These are phyloP conservation scores for Uronychia setigera DNA, from an alignment of 73 alveolate species.

Conservation along the genomic window DNA sequence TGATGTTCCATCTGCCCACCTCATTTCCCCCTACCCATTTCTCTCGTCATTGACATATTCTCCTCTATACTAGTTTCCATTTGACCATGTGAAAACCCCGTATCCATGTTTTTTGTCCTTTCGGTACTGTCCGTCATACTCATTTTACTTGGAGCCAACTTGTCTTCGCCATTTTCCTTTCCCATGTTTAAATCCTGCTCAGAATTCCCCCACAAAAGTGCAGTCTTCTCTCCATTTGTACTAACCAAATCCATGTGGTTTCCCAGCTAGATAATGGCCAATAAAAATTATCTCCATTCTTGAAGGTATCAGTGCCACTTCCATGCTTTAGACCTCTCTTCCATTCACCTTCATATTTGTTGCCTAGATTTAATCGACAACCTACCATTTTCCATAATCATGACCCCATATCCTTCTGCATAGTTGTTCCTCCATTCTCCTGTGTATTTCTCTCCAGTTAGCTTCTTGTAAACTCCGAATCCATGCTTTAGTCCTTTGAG, in stretches of 20 bases:
- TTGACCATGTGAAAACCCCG: slow-evolving; percentile 65
- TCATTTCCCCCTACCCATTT: slow-evolving; percentile 85
- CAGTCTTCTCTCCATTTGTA: slow-evolving; percentile 48
- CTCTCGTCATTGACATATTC: slow-evolving; percentile 77
- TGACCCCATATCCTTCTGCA: slow-evolving; percentile 46
- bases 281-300: background rate
- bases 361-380: background rate
- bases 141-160: slow-evolving; percentile 10
- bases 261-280: slow-evolving; percentile 27
- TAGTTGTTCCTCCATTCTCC: slow-evolving; percentile 45
- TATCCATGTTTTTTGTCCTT: background rate
- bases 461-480: slow-evolving; percentile 43
- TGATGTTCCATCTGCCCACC: slow-evolving; percentile 52
- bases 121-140: slow-evolving; percentile 2
- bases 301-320: background rate
- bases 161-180: slow-evolving; percentile 59
- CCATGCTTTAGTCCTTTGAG: slow-evolving; percentile 42
- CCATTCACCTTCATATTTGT: slow-evolving; percentile 1
- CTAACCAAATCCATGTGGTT: background rate
- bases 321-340: slow-evolving; percentile 9
- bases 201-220: slow-evolving; percentile 8
- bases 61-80: slow-evolving; percentile 88
- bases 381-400: slow-evolving; percentile 24
- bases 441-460: slow-evolving; percentile 34
- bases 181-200: slow-evolving; percentile 64